Evolutionary conservation across 306 rosid species (phyloP), one percentile per base, ranked within the genome.

Genomic region (Cicer chorassanicum): DNA sequence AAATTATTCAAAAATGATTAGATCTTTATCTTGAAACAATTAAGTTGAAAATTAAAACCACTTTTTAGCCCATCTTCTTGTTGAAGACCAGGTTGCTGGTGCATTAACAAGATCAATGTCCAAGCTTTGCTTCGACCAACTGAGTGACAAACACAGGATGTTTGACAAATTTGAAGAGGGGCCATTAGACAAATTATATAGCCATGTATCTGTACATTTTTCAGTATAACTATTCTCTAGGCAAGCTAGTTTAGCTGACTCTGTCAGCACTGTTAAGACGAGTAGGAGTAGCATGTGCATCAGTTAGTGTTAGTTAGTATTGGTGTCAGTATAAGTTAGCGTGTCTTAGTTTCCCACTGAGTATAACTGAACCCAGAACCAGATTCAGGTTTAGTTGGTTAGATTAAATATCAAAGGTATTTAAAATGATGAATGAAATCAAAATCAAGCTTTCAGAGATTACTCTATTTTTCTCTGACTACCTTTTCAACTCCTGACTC

Each of bases 371-470:
- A 36, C 9, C 66, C 19, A n/a, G 66, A 6, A 60, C 19, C 43
- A 29, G 18, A 60, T 60, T 60, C 18, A 0, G 44, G 51, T 6
- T 65, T 19, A 15, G 39, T 65, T 65, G 34, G 51, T 42, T 65
- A 14, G 34, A 36, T 42, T 65, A 14, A 41, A 41, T 16, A 64
- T 42, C 50, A 11, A 42, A 65, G 50, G 50, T 16, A 64, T 40
- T 15, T 64, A 29, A 64, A 64, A 6, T 15, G 13, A 14, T 40
- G 8, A 14, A 64, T 8, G 49, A 64, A 63, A 64, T 64, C 69
- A 64, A 13, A 6, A 64, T 16, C n/a, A 42, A 64, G 69, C 49
- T 8, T 41, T 40, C 50, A 64, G 7, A 39, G 49, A 64, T 64
- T 41, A 64, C 45, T 38, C 46, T 8, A n/a, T 8, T 40, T 14